A percentile compares a stretch with the other conserved stretches of the same genome.
These are phyloP conservation scores for Solanum bukasovii DNA, from an alignment of 257 asterid species.

Conservation along the genomic window DNA sequence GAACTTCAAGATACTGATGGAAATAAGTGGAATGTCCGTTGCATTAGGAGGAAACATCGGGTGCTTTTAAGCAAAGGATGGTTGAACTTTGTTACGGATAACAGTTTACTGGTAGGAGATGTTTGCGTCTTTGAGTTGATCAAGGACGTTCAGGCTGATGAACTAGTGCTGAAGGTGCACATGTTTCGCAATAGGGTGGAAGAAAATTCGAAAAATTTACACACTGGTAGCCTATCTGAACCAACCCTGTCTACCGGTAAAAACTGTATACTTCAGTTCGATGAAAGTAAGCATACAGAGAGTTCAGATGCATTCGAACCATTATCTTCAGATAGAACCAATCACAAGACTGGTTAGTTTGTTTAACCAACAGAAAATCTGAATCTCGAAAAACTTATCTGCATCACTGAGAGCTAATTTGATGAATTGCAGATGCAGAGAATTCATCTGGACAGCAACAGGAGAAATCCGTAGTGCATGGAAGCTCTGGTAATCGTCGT, in stretches of 20 bases:
- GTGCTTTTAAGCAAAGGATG: neutral
- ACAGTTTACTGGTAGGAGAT: constrained; percentile 3
- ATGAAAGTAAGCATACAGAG: neutral
- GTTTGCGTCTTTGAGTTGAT: constrained; percentile 5
- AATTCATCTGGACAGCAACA: neutral
- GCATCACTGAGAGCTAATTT: neutral
- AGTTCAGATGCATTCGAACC: neutral
- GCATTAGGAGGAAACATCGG: neutral
- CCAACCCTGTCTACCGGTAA: neutral
- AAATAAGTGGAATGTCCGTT: neutral
- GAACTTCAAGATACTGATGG: constrained; percentile 4
- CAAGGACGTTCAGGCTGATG: neutral
- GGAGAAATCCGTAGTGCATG: neutral
- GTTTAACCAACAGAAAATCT: neutral
- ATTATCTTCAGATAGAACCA: neutral
- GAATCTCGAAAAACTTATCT: neutral
- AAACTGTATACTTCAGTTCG: neutral
- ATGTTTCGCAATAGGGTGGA: neutral
- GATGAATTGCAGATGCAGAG: neutral
- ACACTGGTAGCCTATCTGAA: neutral
- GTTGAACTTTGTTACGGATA: neutral
- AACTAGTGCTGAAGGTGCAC: neutral
- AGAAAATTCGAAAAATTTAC: neutral
- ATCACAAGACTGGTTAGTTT: neutral
- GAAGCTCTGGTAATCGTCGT: neutral